Evolutionary conservation across 345 rosid genomes (phyloP).

Genomic region (Acer saccharum): DNA sequence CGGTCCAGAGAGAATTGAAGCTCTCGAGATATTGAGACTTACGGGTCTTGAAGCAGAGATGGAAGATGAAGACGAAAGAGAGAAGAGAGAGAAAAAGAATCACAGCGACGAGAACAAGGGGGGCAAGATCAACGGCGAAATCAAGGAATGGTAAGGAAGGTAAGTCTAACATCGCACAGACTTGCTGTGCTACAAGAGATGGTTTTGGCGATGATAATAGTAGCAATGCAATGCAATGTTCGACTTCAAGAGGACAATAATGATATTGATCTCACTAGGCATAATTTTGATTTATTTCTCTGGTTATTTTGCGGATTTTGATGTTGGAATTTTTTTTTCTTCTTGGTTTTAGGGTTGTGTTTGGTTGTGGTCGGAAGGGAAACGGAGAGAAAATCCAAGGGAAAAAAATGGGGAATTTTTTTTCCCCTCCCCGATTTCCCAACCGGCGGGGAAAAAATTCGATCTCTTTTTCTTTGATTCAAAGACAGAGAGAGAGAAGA

Average conservation of each 20-base stretch:
- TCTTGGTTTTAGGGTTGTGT: not conserved
- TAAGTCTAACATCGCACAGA: slow-evolving; percentile 28
- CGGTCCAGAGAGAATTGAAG: slow-evolving; percentile 68
- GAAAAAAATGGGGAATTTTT: not conserved
- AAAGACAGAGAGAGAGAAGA: not conserved
- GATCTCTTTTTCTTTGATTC: not conserved
- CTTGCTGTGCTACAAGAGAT: not conserved
- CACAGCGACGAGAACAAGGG: slow-evolving; percentile 31
- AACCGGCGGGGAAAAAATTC: slow-evolving; percentile 25
- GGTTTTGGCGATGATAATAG: slow-evolving; percentile 13
- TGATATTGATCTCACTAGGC: not conserved
- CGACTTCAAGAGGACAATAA: too few species aligned
- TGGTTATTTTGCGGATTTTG: not conserved
- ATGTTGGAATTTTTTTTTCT: not conserved
- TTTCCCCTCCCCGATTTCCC: slow-evolving; percentile 33
- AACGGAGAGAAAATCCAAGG: slow-evolving; percentile 12
- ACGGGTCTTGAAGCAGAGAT: slow-evolving; percentile 46
- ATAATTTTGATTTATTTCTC: not conserved
- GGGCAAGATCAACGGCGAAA: slow-evolving; percentile 39
- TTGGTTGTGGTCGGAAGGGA: slow-evolving; percentile 25
- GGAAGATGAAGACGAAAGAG: slow-evolving; percentile 48
- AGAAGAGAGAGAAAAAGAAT: slow-evolving; percentile 49
- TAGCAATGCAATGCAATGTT: not conserved
- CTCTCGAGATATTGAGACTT: slow-evolving; percentile 38
- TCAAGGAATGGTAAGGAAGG: slow-evolving; percentile 30